Percentiles rank a stretch among this genome's conserved stretches.
phyloP scores from a whole-genome alignment of 305 asterid genomes.

The Caryopteris hybrid region DNA sequence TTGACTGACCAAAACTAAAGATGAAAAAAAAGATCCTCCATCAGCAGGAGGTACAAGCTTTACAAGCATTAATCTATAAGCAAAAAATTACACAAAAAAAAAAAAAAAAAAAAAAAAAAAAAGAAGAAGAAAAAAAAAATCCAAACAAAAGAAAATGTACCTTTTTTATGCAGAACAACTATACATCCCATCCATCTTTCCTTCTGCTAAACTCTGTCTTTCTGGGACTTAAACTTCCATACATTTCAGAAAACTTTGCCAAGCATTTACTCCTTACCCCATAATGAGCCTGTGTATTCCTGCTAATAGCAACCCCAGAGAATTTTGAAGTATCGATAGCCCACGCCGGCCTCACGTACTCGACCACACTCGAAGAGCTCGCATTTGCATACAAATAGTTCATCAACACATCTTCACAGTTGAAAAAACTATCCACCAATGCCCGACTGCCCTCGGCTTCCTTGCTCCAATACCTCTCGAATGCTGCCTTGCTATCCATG shows the following conservation, averaged over 20 bases:
- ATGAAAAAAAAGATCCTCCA: conserved; percentile 4
- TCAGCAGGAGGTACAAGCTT: conserved; percentile 2
- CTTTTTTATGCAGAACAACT: conserved; percentile 12
- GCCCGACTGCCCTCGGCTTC: conserved; percentile 53
- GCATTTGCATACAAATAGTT: conserved; percentile 77
- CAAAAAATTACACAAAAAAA: background rate
- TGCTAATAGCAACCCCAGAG: conserved; percentile 85
- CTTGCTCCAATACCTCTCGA: conserved; percentile 74
- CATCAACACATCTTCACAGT: conserved; percentile 92
- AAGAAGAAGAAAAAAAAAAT: too few species aligned
- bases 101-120: background rate
- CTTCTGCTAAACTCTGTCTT: conserved; percentile 61
- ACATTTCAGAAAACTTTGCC: conserved; percentile 50
- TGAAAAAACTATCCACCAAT: conserved; percentile 59
- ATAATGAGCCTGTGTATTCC: conserved; percentile 85
- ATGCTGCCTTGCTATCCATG: conserved; percentile 50
- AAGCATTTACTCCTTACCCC: conserved; percentile 72
- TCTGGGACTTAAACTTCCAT: conserved; percentile 54
- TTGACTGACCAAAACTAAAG: conserved; percentile 13
- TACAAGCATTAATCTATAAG: conserved; percentile 1
- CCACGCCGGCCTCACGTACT: conserved; percentile 76
- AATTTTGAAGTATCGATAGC: conserved; percentile 82
- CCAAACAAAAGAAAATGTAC: background rate
- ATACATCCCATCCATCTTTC: conserved; percentile 95
- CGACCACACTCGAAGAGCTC: conserved; percentile 51